These are phyloP conservation scores for Aspergillus funiculosus DNA, from an alignment of 495 filamentous ascomycete genomes.

Conservation along the genomic window DNA sequence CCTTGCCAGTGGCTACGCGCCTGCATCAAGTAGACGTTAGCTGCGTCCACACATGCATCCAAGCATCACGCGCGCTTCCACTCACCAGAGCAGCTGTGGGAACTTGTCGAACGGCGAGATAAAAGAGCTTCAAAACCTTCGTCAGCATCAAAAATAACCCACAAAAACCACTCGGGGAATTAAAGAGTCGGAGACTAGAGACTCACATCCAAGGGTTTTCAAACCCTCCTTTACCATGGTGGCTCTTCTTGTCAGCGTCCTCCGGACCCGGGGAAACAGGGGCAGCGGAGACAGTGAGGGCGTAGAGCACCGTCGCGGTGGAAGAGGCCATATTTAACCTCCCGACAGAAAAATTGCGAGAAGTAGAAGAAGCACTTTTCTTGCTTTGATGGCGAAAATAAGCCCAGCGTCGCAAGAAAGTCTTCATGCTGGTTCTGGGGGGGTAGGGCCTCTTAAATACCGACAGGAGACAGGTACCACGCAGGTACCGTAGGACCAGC, in stretches of 20 bases:
- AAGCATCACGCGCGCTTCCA: not conserved
- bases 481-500: no score
- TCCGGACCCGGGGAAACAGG: slow-evolving; percentile 45
- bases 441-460: slow-evolving; percentile 1
- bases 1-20: slow-evolving; percentile 52
- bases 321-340: slow-evolving; percentile 39
- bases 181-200: not conserved
- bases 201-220: slow-evolving; percentile 54
- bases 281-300: slow-evolving; percentile 46
- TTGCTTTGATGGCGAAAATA: slow-evolving; percentile 16
- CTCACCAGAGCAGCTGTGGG: not conserved
- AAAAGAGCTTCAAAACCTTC: slow-evolving; percentile 30
- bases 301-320: slow-evolving; percentile 48
- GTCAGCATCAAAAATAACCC: slow-evolving; percentile 23
- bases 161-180: no score
- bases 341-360: slow-evolving; percentile 9
- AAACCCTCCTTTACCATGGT: slow-evolving; percentile 57
- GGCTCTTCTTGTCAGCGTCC: slow-evolving; percentile 48
- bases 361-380: not conserved
- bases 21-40: slow-evolving; percentile 27
- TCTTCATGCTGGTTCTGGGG: slow-evolving; percentile 24
- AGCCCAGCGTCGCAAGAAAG: slow-evolving; percentile 24
- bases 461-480: not conserved
- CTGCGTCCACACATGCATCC: not conserved
- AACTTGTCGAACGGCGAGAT: slow-evolving; percentile 13